phyloP scores from a whole-genome alignment of 2,329 filamentous ascomycete genomes.

The Microthyrium microscopicum region DNA sequence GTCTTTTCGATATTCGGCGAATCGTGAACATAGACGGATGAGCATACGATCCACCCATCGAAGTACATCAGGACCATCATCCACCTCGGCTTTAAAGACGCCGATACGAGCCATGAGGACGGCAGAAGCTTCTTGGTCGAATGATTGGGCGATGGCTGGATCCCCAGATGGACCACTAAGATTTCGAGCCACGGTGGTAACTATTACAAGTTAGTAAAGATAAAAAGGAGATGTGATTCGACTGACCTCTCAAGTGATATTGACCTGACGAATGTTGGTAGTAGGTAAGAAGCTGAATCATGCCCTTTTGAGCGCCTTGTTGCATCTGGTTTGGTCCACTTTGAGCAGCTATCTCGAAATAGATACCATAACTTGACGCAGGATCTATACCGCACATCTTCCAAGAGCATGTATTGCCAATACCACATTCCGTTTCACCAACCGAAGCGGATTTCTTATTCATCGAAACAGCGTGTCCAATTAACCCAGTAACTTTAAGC shows the following conservation, averaged over 20 bases:
- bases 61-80: constrained; percentile 94
- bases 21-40: constrained; percentile 86
- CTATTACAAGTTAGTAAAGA: constrained; percentile 21
- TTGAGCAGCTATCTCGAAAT: constrained; percentile 94
- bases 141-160: constrained; percentile 86
- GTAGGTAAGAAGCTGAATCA: constrained; percentile 97
- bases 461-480: constrained; percentile 87
- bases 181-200: constrained; percentile 83
- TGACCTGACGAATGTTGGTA: constrained; percentile 96
- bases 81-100: constrained; percentile 96
- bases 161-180: constrained; percentile 88
- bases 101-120: constrained; percentile 98
- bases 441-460: constrained; percentile 98
- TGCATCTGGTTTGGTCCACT: constrained; percentile 73
- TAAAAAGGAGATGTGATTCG: neutral
- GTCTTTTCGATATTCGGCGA: constrained; percentile 96
- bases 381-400: constrained; percentile 99
- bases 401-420: constrained; percentile 97
- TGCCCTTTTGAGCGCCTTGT: constrained; percentile 74
- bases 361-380: constrained; percentile 81
- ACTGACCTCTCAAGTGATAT: constrained; percentile 63
- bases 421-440: constrained; percentile 93
- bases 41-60: constrained; percentile 98
- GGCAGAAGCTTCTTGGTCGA: constrained; percentile 93
- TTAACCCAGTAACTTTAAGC: constrained; percentile 91